phyloP scores from a whole-genome alignment of 208 protist genomes.

The Wallacemonas sp. region DNA sequence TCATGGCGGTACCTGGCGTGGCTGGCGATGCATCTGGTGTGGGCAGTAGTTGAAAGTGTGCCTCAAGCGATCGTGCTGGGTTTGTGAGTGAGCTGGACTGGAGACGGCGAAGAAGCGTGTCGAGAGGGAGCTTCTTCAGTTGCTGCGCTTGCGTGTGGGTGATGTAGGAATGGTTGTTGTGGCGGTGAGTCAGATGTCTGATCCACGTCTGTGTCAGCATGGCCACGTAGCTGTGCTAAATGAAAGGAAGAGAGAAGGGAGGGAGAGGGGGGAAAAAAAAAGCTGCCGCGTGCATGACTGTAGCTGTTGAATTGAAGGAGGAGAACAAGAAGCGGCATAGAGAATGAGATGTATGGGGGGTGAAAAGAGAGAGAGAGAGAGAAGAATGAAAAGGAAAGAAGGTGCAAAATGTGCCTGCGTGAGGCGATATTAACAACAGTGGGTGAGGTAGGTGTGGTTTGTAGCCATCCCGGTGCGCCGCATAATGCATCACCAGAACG shows the following conservation, averaged over 20 bases:
- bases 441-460: too few relatives aligned
- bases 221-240: neutral
- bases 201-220: neutral
- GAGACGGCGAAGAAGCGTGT: constrained; percentile 73
- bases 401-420: too few relatives aligned
- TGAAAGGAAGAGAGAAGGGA: neutral
- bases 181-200: neutral
- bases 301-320: too few relatives aligned
- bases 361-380: too few relatives aligned
- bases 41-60: constrained; percentile 46
- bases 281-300: neutral
- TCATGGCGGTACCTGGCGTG: neutral
- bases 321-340: too few relatives aligned
- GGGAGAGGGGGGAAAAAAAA: neutral
- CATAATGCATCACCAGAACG: too few relatives aligned
- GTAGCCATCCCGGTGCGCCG: too few relatives aligned
- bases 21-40: neutral
- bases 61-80: constrained; percentile 56
- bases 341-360: too few relatives aligned
- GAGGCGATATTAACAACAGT: too few relatives aligned
- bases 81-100: constrained; percentile 76
- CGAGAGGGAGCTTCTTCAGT: constrained; percentile 46
- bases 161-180: neutral
- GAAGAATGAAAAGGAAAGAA: too few relatives aligned
- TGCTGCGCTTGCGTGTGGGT: constrained; percentile 13